These are phyloP conservation scores for Sequoia sempervirens DNA, from an alignment of 75 land plant genomes.

Conservation along the genomic window DNA sequence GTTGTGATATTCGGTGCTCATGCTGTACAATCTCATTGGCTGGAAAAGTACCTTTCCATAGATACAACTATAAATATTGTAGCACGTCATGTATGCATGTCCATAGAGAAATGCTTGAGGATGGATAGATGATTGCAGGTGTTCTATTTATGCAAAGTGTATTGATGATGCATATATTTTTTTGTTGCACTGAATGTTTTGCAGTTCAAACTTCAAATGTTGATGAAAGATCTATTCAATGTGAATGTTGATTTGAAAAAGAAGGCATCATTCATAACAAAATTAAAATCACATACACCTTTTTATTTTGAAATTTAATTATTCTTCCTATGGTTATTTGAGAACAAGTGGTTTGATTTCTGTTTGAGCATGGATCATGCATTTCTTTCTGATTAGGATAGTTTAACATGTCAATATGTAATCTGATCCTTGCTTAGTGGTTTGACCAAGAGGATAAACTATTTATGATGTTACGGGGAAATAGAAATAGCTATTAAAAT, in stretches of 20 bases:
- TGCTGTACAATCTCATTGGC: slow-evolving; percentile 72
- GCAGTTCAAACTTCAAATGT: not conserved
- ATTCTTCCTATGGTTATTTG: too few relatives aligned
- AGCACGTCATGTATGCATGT: slow-evolving; percentile 88
- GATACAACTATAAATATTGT: slow-evolving; percentile 82
- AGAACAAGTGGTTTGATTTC: too few relatives aligned
- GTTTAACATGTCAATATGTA: too few relatives aligned
- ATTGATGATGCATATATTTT: not conserved
- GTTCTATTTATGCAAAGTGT: not conserved
- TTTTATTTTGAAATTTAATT: too few relatives aligned
- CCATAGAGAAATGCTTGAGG: slow-evolving; percentile 39
- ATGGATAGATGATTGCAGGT: not conserved
- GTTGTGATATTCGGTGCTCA: slow-evolving; percentile 44
- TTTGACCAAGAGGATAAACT: not conserved
- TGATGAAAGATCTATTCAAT: not conserved
- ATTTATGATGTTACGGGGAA: not conserved
- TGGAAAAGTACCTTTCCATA: slow-evolving; percentile 83
- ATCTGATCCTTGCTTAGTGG: not conserved
- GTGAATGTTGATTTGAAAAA: not conserved
- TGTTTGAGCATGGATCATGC: too few relatives aligned
- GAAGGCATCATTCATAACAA: too few relatives aligned
- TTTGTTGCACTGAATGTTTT: not conserved
- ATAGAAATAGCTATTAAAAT: not conserved
- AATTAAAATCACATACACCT: too few relatives aligned
- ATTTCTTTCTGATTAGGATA: too few relatives aligned